Conservation (phyloP, 2,329 filamentous ascomycete species). For the Penicillium sp. region DNA sequence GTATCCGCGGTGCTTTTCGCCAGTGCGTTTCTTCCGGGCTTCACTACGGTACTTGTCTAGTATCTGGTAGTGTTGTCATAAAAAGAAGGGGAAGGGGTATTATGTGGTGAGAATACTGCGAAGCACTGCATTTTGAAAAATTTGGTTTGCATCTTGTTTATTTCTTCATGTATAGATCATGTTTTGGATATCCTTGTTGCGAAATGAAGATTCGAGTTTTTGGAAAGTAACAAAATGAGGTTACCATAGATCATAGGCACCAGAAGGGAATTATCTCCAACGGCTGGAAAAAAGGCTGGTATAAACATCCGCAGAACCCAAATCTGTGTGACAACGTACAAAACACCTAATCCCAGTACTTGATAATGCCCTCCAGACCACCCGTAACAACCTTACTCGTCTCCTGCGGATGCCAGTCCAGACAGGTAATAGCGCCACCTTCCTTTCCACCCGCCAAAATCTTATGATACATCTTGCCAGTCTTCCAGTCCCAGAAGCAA, state of each 20-base stretch:
- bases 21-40: constrained; percentile 24
- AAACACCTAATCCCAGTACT: constrained; percentile 82
- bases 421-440: constrained; percentile 80
- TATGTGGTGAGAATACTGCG: neutral
- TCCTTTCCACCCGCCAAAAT: constrained; percentile 72
- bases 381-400: constrained; percentile 92
- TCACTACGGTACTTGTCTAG: constrained; percentile 24
- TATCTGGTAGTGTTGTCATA: constrained; percentile 23
- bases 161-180: constrained; percentile 11
- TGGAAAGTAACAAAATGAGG: neutral
- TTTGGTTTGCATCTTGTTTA: neutral
- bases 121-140: neutral
- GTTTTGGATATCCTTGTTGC: constrained; percentile 2
- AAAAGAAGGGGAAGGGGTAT: neutral
- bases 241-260: neutral
- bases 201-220: constrained; percentile 1
- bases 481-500: constrained; percentile 99
- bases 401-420: constrained; percentile 98
- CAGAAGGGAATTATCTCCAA: constrained; percentile 1
- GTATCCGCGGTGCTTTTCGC: constrained; percentile 32
- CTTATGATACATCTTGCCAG: constrained; percentile 98
- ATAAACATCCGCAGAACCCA: constrained; percentile 19
- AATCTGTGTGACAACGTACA: neutral
- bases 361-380: constrained; percentile 84
- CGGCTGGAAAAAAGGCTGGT: constrained; percentile 16